Percentiles rank a stretch among this genome's conserved stretches.
Evolutionary conservation across 148 eudicot genomes (phyloP).

Genomic region (Dianthus caryophyllus): DNA sequence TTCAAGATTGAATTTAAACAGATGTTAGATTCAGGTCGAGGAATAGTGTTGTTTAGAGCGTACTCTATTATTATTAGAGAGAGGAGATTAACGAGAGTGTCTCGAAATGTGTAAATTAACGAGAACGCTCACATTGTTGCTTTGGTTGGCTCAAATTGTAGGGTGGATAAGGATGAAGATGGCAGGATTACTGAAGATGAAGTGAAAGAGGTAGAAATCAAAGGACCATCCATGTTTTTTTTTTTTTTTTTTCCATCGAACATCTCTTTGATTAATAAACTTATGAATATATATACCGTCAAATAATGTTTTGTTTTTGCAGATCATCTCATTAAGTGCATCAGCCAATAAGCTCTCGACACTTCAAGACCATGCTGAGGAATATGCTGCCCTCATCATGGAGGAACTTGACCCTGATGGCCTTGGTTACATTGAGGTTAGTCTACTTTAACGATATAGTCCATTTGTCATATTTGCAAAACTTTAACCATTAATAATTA

Average conservation of each 20-base stretch:
- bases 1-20: too few species aligned
- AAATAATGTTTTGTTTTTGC: constrained; percentile 5
- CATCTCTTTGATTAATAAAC: not conserved
- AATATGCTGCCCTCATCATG: constrained; percentile 53
- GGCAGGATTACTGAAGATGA: constrained; percentile 52
- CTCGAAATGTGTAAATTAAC: too few species aligned
- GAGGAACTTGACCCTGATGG: constrained; percentile 49
- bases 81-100: too few species aligned
- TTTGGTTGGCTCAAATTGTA: constrained; percentile 14
- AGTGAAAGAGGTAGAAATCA: constrained; percentile 39
- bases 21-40: too few species aligned
- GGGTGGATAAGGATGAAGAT: constrained; percentile 54
- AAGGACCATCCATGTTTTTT: not conserved
- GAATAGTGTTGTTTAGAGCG: too few species aligned
- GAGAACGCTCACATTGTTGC: not conserved
- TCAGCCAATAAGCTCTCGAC: constrained; percentile 41
- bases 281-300: not conserved
- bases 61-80: too few species aligned
- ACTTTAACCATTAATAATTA: too few species aligned
- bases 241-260: not conserved
- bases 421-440: constrained; percentile 45
- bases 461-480: not conserved
- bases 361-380: constrained; percentile 41
- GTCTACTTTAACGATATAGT: not conserved
- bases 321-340: constrained; percentile 41